A percentile compares a stretch with the other conserved stretches of the same genome.
Conservation (phyloP, 2,329 filamentous ascomycete genomes). For the Neocucurbitaria cava region DNA sequence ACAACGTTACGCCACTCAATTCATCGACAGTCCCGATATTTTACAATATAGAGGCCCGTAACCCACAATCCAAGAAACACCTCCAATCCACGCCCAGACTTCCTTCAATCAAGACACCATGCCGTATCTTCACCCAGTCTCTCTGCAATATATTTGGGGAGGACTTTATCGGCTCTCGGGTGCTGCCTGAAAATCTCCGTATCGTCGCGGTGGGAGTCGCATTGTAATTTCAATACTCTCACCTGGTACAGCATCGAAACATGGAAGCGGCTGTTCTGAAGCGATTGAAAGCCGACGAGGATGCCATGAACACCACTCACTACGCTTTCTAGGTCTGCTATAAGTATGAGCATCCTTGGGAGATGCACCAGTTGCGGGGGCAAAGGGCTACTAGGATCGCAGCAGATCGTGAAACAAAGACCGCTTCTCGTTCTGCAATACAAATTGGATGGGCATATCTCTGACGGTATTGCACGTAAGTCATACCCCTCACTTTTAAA, state of each 20-base stretch:
- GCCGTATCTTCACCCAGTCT: not conserved
- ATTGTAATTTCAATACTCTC: not conserved
- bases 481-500: too few species aligned
- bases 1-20: too few species aligned
- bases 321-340: not conserved
- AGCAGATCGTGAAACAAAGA: not conserved
- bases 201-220: too few species aligned
- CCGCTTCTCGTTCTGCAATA: not conserved
- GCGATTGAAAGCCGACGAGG: not conserved
- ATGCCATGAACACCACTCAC: not conserved
- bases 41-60: not conserved
- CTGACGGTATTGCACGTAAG: too few species aligned
- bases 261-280: not conserved
- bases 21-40: not conserved
- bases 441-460: too few species aligned
- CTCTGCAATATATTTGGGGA: too few species aligned
- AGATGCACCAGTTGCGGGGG: not conserved
- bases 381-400: not conserved
- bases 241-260: not conserved
- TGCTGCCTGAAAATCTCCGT: too few species aligned
- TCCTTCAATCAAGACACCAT: not conserved
- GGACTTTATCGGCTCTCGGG: too few species aligned
- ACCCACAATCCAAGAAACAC: too few species aligned
- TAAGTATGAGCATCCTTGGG: not conserved
- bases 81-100: too few species aligned